Evolutionary conservation across 371 early-diverging fungal genomes (phyloP), one percentile per base, ranked within the genome.

Genomic region (Mortierella sp.): DNA sequence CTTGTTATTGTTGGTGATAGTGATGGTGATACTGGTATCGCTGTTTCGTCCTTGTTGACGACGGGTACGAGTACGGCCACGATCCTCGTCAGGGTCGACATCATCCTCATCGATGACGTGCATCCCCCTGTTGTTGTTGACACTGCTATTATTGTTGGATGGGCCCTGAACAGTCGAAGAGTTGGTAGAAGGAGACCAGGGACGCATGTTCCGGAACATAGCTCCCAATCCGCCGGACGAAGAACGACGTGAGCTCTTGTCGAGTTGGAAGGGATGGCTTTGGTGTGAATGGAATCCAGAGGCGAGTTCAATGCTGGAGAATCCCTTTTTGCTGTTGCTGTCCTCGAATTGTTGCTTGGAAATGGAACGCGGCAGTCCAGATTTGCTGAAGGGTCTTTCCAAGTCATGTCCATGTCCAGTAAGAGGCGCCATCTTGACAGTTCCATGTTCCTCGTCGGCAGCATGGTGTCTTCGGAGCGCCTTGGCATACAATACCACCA

Each of bases 401-500:
- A 21, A 61, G 6, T 61, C 34, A 9, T 61, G 61, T 19, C 67
- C 67, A 34, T 64, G 40, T 64, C 67, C 40, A 24, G 67, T 9
- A 37, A 64, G 24, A 37, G 67, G 13, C 21, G 28, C 26, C 53
- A 37, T 43, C 51, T 48, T 72, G 72, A 73, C 31, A 14, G 37
- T 11, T 6, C 61, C 78, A 8, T 55, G 24, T 24, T 80, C 81
- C 48, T 79, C 77, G 24, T 80, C 80, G 0, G 73, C 54, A 9
- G 82, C 77, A 21, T 76, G 64, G 24, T 73, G 71, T 46, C 55
- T 71, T 28, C 86, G 71, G 4, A 85, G 72, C 0, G 82, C 86
- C 44, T 85, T 85, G 10, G 82, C 81, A n/a, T 81, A 81, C 69
- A 81, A 57, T 6, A 72, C 86, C 8, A 81, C 77, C 19, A 79